phyloP scores from a whole-genome alignment of 2,329 filamentous ascomycete genomes.

The Pseudonectria buxi region DNA sequence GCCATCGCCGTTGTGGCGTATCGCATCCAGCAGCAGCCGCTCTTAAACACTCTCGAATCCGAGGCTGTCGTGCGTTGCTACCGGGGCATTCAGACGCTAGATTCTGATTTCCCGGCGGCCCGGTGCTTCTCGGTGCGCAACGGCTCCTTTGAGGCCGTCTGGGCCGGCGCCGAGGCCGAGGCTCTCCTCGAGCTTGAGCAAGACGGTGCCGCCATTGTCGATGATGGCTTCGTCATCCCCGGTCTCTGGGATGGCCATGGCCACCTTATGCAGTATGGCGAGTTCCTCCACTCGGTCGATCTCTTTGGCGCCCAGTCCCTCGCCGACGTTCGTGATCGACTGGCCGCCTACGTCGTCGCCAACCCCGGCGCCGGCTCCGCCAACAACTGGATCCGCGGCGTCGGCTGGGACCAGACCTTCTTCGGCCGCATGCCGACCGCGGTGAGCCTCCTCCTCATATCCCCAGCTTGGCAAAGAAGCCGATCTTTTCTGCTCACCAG shows the following conservation, averaged over 20 bases:
- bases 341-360: conserved; percentile 43
- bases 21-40: conserved; percentile 21
- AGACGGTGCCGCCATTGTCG: conserved; percentile 8
- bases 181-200: conserved; percentile 17
- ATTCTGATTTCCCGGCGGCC: conserved; percentile 29
- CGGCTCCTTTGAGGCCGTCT: conserved; percentile 46
- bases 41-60: conserved; percentile 5
- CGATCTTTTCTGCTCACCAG: not conserved
- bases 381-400: conserved; percentile 57
- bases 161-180: conserved; percentile 26
- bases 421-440: conserved; percentile 61
- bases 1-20: conserved; percentile 28
- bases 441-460: conserved; percentile 32
- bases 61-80: conserved; percentile 31
- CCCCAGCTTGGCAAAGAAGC: not conserved
- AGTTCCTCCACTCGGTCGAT: conserved; percentile 59
- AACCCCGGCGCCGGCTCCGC: conserved; percentile 46
- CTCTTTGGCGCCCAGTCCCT: conserved; percentile 54
- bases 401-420: conserved; percentile 64
- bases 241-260: conserved; percentile 67
- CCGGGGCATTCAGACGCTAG: conserved; percentile 30
- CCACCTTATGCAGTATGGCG: conserved; percentile 59
- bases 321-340: conserved; percentile 45
- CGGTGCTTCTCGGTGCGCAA: conserved; percentile 51
- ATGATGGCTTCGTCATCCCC: conserved; percentile 51